phyloP scores from a whole-genome alignment of 2,329 filamentous ascomycete species.

The Penicillium crustosum region DNA sequence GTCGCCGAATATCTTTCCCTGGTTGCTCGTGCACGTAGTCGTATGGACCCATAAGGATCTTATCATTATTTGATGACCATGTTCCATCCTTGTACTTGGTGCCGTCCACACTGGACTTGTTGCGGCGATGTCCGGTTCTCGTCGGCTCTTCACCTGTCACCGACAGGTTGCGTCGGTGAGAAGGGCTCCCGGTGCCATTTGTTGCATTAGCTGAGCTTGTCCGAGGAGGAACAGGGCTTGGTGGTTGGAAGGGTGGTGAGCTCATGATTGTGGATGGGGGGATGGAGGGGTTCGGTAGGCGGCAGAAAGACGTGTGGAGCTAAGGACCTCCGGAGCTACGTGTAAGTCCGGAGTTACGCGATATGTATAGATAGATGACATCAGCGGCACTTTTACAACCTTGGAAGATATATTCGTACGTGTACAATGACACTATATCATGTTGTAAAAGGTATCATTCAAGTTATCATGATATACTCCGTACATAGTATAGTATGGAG shows the following conservation, averaged over 20 bases:
- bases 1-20: conserved; percentile 47
- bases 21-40: conserved; percentile 47
- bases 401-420: neutral
- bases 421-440: neutral
- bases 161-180: conserved; percentile 12
- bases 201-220: conserved; percentile 63
- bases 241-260: conserved; percentile 49
- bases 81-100: conserved; percentile 41
- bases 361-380: neutral
- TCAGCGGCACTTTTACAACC: neutral
- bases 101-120: conserved; percentile 41
- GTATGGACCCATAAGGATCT: conserved; percentile 46
- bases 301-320: neutral
- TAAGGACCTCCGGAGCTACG: neutral
- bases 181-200: conserved; percentile 13
- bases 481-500: neutral
- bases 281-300: conserved; percentile 11
- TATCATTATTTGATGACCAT: conserved; percentile 43
- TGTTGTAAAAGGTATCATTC: neutral
- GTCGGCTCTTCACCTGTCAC: conserved; percentile 57
- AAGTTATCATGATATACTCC: neutral
- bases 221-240: conserved; percentile 69
- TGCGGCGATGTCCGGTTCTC: conserved; percentile 35
- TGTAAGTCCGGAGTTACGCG: neutral
- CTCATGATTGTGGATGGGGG: conserved; percentile 26